Percentiles rank a stretch among this genome's conserved stretches.
phyloP scores from a whole-genome alignment of 768 basidiomycete species.

The Tulasnella sp. region DNA sequence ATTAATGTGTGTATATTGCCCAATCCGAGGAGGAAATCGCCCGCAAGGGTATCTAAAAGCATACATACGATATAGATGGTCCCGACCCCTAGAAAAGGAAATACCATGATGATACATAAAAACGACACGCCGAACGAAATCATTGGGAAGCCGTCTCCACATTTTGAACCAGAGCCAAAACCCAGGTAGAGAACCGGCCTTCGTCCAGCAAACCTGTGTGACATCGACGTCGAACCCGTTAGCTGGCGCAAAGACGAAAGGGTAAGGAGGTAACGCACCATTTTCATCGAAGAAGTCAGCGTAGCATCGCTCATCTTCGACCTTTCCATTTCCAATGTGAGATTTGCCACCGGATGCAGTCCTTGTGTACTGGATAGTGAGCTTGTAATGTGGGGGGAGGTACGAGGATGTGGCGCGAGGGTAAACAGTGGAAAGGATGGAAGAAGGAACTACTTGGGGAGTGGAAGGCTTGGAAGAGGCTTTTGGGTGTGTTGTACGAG shows the following conservation, averaged over 20 bases:
- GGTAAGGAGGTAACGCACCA: conserved; percentile 29
- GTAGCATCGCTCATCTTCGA: conserved; percentile 44
- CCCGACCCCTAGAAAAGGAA: too few species aligned
- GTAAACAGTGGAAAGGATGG: conserved; percentile 26
- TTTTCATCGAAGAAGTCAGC: conserved; percentile 71
- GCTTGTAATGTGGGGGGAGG: conserved; percentile 53
- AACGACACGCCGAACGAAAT: too few species aligned
- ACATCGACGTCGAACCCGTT: too few species aligned
- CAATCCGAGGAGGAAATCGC: too few species aligned
- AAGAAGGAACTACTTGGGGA: neutral
- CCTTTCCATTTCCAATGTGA: conserved; percentile 57
- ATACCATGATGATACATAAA: too few species aligned
- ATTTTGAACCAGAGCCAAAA: conserved; percentile 39
- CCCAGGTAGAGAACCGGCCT: conserved; percentile 66
- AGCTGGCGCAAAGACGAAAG: too few species aligned
- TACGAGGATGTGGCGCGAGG: conserved; percentile 30
- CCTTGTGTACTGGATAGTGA: conserved; percentile 60
- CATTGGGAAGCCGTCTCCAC: conserved; percentile 7
- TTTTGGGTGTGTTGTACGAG: conserved; percentile 36
- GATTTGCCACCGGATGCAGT: conserved; percentile 81
- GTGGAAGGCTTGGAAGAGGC: neutral
- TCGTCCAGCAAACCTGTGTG: conserved; percentile 49
- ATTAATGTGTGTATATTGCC: too few species aligned
- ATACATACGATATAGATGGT: too few species aligned
- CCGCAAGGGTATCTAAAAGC: too few species aligned